Evolutionary conservation across 2,329 filamentous ascomycete genomes (phyloP), one percentile per base, ranked within the genome.

Genomic region (Fusarium nurragi): DNA sequence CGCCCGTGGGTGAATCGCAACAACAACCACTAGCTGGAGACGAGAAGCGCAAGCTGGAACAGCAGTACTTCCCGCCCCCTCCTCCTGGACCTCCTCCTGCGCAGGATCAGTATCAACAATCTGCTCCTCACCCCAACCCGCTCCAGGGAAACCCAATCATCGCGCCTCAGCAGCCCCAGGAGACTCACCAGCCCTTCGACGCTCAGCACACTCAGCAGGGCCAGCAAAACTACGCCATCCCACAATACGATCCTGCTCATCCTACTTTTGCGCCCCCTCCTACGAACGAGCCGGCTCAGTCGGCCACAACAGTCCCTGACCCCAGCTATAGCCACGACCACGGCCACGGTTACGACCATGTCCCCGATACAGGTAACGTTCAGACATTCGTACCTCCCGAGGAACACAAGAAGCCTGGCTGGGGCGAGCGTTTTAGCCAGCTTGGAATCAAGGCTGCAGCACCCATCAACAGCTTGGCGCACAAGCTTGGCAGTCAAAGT

Each of bases 401-500:
- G 38, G 62, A 64, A 39, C 49, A 67, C 12, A 72, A 72, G 60
- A 72, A 72, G 41, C 51, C 58, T 3, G 70, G 70, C 6, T 77
- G 75, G 75, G 61, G 71, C 26, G 73, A 74, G 32, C 67, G 68
- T 21, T 73, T 77, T 50, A 72, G 72, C 19, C 69, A 70, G 25
- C 70, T 77, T 18, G 71, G 74, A 68, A 70, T 76, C 32, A 82
- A 83, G 72, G 82, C 82, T 6, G 90, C 90, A 7, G 87, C 85
- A 1, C 92, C 93, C 4, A 88, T 97, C 73, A 97, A 97, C 74
- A 88, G 84, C 59, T 77, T 97, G 21, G 92, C 90, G 16, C 93
- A 96, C 78, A 93, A 90, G 77, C 82, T 97, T 34, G 93, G 93
- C n/a, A 79, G 78, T 44, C 93, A 97, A 77, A 90, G 91, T 21